Evolutionary conservation across 2,329 filamentous ascomycete genomes (phyloP).

Genomic region (Talaromyces funiculosus): DNA sequence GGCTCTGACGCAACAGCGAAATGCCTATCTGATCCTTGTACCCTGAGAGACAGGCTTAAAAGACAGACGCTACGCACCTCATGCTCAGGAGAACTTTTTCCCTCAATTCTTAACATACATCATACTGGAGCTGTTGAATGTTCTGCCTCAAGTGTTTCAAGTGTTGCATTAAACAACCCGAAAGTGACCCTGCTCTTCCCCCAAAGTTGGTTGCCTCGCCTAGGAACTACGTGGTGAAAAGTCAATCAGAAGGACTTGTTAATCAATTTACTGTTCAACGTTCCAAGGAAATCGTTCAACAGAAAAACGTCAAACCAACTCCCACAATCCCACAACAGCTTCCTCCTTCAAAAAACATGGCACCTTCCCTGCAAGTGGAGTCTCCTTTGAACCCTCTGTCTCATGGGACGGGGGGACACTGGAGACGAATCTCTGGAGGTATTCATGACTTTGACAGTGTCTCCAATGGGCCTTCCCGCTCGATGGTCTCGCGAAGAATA

Average conservation of each 20-base stretch:
- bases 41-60: background rate
- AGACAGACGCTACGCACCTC: background rate
- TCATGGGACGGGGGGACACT: conserved; percentile 4
- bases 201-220: conserved; percentile 4
- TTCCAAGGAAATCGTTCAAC: background rate
- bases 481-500: conserved; percentile 17
- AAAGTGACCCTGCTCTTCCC: conserved; percentile 5
- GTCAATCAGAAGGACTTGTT: background rate
- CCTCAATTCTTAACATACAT: background rate
- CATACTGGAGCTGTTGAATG: background rate
- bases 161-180: conserved; percentile 2
- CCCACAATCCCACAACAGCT: background rate
- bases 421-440: conserved; percentile 12
- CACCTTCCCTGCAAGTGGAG: conserved; percentile 5
- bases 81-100: background rate
- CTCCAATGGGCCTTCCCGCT: conserved; percentile 19
- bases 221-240: background rate
- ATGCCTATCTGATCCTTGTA: background rate
- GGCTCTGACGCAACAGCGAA: background rate
- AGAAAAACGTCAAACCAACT: too few species aligned
- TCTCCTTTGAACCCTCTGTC: conserved; percentile 5
- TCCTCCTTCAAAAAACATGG: conserved; percentile 1
- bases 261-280: background rate
- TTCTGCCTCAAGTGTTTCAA: conserved; percentile 9
- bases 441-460: conserved; percentile 20